Base-by-base conservation (phyloP, 2,329 filamentous ascomycete species). In the Colletotrichum sp. region DNA sequence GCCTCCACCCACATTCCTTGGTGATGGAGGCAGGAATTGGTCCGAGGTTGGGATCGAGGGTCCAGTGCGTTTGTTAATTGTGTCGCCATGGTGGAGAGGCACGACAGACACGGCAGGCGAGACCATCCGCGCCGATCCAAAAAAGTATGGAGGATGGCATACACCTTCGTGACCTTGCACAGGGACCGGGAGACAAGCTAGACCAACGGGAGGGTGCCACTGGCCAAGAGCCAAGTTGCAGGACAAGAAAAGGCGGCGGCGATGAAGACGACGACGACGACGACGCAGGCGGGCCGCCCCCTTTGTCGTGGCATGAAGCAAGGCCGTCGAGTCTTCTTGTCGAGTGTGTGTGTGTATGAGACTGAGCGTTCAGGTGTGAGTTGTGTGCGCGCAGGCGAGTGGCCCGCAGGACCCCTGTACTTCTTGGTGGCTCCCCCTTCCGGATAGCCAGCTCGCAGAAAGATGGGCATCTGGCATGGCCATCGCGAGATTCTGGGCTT, bases 291-390 rank as follows among this genome's bases (percentile, higher is more conserved):
- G 49, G 52, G 15, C 52, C 66, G 66, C 28, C 49, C 26, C 52
- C 66, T 59, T 59, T 39, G 52, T 62, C 70, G 57, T 39, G 68
- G 59, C 39, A 57, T 44, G 71, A 74, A 70, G 66, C 67, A 74
- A 67, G 59, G 30, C 55, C 39, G 39, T 39, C 65, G 63, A 65
- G 34, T 44, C 44, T 49, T 13, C 26, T 36, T 18, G 12, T 13
- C 21, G n/a, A 21, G 52, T 55, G 44, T 55, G 36, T 49, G 36
- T 55, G 16, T 30, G 36, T 66, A 36, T 65, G 57, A 18, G 67
- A 64, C 59, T 74, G 60, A 62, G 36, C 18, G 16, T 66, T 28
- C 21, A 57, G 36, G 44, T 34, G 28, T 55, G 49, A 18, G 68
- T 30, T 64, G 32, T 24, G 60, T 71, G 72, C 71, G 69, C 18